Evolutionary conservation across 169 alveolate species (phyloP), one percentile per base, ranked within the genome.

Genomic region (Plasmodium berghei): DNA sequence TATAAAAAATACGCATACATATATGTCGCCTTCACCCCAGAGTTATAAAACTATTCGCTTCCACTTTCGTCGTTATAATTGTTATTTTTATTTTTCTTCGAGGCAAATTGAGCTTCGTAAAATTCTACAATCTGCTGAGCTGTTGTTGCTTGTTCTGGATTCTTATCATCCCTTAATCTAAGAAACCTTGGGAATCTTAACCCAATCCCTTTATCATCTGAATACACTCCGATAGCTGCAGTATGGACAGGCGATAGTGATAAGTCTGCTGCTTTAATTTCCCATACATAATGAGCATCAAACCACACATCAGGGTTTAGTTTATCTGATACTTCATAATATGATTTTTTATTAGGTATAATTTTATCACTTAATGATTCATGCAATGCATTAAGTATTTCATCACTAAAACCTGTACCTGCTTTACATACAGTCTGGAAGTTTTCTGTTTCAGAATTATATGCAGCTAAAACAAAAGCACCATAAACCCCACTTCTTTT

Each of bases 181-280:
- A 98, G 91, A 93, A 98, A 97, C 61, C 99, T 95, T 0, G 99
- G 99, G 75, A 98, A 98, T 54, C 99, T 95, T 75, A 98, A 85
- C 28, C 99, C 99, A 22, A 99, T 97, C 1, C 99, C 99, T 88
- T 92, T 94, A 67, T 93, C 96, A 48, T 75, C 73, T 9, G 92
- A 95, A 73, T 96, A 94, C 54, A 94, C 73, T 0, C 98, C 97
- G 34, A 94, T 73, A 20, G 98, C 99, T 42, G 99, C 99, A 16
- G 99, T 97, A 92, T 99, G 98, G 3, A 97, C 97, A 9, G 99
- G 99, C 18, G 99, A 96, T 26, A 98, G 90, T 14, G 99, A 94
- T 22, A 99, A 88, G 89, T 99, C 99, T 1, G 99, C 99, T 8
- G 98, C 99, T 83, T 97, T 97, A 24, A 98, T 92, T 87, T 99